Evolutionary conservation across 2,329 filamentous ascomycete genomes (phyloP).

Genomic region (Graphilbum ipis-grandicollis): DNA sequence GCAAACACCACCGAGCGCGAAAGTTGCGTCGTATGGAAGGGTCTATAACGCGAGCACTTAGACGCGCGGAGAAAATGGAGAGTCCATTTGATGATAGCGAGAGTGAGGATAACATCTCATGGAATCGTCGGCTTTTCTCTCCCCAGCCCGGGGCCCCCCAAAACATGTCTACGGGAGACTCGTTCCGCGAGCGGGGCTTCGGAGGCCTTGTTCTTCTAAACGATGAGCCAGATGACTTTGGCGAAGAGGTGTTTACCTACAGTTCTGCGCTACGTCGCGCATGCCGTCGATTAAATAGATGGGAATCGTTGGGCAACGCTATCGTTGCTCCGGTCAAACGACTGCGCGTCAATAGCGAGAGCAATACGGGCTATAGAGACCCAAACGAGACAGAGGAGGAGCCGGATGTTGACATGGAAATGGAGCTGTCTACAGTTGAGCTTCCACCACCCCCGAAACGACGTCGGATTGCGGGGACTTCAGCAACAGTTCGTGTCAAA

Average conservation of each 20-base stretch:
- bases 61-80: constrained; percentile 37
- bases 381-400: constrained; percentile 18
- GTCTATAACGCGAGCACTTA: constrained; percentile 47
- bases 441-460: not conserved
- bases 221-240: constrained; percentile 53
- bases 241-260: constrained; percentile 54
- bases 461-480: not conserved
- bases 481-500: no score
- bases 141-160: constrained; percentile 6
- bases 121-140: constrained; percentile 11
- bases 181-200: constrained; percentile 39
- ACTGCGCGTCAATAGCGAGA: constrained; percentile 9
- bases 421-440: constrained; percentile 8
- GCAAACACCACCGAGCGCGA: constrained; percentile 44
- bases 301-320: constrained; percentile 32
- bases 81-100: constrained; percentile 47
- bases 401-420: constrained; percentile 9
- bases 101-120: constrained; percentile 28
- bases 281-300: constrained; percentile 49
- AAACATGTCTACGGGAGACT: constrained; percentile 9
- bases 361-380: constrained; percentile 13
- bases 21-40: constrained; percentile 47
- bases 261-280: constrained; percentile 47
- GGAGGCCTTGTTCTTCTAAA: constrained; percentile 46
- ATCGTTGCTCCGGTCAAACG: constrained; percentile 30